phyloP scores from a whole-genome alignment of 495 filamentous ascomycete genomes.

The Penicillium verhagenii region DNA sequence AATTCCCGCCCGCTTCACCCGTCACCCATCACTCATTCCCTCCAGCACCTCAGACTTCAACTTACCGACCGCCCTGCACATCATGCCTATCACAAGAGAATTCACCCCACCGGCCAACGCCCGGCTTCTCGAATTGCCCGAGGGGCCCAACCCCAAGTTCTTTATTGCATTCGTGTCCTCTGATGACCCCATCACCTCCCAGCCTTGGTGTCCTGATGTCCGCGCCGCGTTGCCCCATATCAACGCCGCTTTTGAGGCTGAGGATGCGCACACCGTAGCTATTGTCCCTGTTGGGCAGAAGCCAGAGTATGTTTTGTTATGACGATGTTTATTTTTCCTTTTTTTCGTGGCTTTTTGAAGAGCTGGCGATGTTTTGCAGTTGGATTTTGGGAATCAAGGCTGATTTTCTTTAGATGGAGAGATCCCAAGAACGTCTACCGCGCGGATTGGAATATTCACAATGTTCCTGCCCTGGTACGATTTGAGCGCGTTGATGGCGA shows the following conservation, averaged over 20 bases:
- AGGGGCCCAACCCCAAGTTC: conserved; percentile 15
- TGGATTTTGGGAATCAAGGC: background rate
- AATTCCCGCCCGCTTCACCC: too few relatives aligned
- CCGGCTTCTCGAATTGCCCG: conserved; percentile 18
- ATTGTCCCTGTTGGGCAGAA: conserved; percentile 31
- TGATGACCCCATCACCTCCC: conserved; percentile 24
- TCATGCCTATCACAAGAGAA: conserved; percentile 30
- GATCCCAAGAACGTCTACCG: conserved; percentile 30
- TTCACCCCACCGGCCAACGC: conserved; percentile 21
- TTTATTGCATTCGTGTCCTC: conserved; percentile 32
- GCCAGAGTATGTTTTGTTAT: conserved; percentile 21
- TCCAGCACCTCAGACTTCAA: too few relatives aligned
- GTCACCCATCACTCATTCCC: too few relatives aligned
- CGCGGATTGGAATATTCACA: conserved; percentile 23
- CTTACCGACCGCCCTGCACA: background rate
- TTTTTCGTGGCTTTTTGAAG: too few relatives aligned
- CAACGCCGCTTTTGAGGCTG: conserved; percentile 18
- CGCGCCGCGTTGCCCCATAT: conserved; percentile 28
- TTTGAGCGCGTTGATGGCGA: conserved; percentile 27
- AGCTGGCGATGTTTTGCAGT: too few relatives aligned
- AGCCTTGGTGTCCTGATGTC: conserved; percentile 36
- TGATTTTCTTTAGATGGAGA: conserved; percentile 25
- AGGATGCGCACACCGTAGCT: conserved; percentile 20
- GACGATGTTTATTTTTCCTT: too few relatives aligned
- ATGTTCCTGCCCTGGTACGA: conserved; percentile 29